phyloP scores from a whole-genome alignment of 2,329 filamentous ascomycete genomes.

The Aureobasidium namibiae region DNA sequence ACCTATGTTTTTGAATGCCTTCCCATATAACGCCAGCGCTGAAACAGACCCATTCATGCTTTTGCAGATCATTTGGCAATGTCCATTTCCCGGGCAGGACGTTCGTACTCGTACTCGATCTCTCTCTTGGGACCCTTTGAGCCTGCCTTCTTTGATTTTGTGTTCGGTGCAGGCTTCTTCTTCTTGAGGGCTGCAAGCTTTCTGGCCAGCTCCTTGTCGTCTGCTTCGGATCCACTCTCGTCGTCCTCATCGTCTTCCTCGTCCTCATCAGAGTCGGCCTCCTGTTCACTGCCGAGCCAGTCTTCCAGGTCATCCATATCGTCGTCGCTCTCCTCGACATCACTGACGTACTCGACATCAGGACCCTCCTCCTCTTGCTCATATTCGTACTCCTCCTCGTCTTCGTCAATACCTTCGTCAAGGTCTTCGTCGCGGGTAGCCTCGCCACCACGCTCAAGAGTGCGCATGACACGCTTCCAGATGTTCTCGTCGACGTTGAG shows the following conservation, averaged over 20 bases:
- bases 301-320: slow-evolving; percentile 87
- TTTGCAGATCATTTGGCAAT: slow-evolving; percentile 4
- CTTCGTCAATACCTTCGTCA: slow-evolving; percentile 76
- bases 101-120: slow-evolving; percentile 69
- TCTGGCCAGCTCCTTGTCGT: slow-evolving; percentile 42
- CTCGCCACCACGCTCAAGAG: slow-evolving; percentile 79
- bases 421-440: slow-evolving; percentile 77
- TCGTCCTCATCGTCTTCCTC: slow-evolving; percentile 49
- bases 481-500: slow-evolving; percentile 91
- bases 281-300: slow-evolving; percentile 64
- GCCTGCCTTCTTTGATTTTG: slow-evolving; percentile 42
- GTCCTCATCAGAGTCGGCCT: slow-evolving; percentile 43
- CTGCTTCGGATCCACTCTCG: slow-evolving; percentile 45
- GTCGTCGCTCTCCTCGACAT: slow-evolving; percentile 63
- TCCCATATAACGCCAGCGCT: slow-evolving; percentile 7
- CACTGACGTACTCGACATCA: slow-evolving; percentile 87
- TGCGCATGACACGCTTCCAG: slow-evolving; percentile 93
- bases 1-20: slow-evolving; percentile 2
- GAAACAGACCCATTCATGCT: background rate
- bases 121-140: slow-evolving; percentile 54
- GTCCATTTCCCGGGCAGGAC: slow-evolving; percentile 37
- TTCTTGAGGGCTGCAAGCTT: slow-evolving; percentile 47
- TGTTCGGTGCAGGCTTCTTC: slow-evolving; percentile 41
- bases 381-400: slow-evolving; percentile 54
- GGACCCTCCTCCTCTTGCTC: slow-evolving; percentile 60